Conservation (phyloP, 192 early-diverging fungal genomes). For the Linnemannia elongata region DNA sequence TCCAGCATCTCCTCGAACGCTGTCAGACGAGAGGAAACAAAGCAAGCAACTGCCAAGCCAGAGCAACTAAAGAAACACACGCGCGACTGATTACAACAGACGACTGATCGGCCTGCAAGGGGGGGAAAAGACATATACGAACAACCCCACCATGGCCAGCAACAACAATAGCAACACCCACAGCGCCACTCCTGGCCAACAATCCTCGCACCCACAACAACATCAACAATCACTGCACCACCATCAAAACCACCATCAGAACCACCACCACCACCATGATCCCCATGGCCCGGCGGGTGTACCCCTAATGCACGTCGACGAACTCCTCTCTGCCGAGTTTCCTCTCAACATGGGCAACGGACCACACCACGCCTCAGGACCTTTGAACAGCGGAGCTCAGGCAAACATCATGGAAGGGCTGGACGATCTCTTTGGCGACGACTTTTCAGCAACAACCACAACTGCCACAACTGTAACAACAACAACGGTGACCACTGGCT, state of each 20-base stretch:
- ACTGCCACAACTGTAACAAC: background rate
- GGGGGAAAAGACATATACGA: background rate
- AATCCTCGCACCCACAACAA: background rate
- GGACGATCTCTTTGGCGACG: slow-evolving; percentile 45
- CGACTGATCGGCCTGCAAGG: background rate
- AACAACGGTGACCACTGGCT: background rate
- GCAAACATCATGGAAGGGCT: slow-evolving; percentile 44
- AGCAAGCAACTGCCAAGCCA: background rate
- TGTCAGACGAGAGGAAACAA: background rate
- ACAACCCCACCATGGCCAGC: slow-evolving; percentile 3
- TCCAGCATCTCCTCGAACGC: background rate
- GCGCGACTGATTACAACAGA: background rate
- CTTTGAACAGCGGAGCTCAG: slow-evolving; percentile 28
- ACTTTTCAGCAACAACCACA: slow-evolving; percentile 9
- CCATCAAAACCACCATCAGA: slow-evolving; percentile 10
- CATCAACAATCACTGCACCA: background rate
- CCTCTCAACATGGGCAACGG: slow-evolving; percentile 31
- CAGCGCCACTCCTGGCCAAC: background rate
- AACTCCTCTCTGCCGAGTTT: slow-evolving; percentile 41
- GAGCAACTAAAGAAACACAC: background rate
- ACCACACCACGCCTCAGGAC: background rate
- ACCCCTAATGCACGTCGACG: slow-evolving; percentile 43
- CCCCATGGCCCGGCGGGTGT: slow-evolving; percentile 23
- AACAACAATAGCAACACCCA: slow-evolving; percentile 12
- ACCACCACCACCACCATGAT: slow-evolving; percentile 19